Conservation (phyloP, 805 yeast genomes). For the Yarrowia porcina region DNA sequence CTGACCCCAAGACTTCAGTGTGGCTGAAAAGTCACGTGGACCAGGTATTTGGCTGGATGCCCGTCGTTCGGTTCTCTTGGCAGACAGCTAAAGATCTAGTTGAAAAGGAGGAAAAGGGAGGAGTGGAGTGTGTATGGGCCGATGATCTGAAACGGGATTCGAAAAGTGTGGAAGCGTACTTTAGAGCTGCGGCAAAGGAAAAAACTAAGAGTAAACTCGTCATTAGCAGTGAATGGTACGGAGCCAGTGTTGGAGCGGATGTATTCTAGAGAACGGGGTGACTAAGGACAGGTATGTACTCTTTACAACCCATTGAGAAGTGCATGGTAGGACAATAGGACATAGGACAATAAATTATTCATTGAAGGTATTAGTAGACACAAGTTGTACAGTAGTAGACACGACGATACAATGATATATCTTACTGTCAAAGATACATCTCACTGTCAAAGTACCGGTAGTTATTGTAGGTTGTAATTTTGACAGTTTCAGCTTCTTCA, state of each 20-base stretch:
- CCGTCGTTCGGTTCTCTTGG: conserved; percentile 84
- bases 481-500: too few species aligned
- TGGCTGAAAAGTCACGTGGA: conserved; percentile 70
- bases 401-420: too few species aligned
- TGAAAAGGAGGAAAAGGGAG: conserved; percentile 49
- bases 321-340: too few species aligned
- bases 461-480: too few species aligned
- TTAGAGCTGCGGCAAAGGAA: background rate
- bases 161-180: background rate
- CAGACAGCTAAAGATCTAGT: conserved; percentile 81
- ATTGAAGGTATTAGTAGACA: too few species aligned
- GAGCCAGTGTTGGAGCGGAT: background rate
- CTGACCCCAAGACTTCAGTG: conserved; percentile 78
- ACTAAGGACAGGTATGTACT: too few species aligned
- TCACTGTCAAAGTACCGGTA: too few species aligned
- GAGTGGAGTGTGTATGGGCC: conserved; percentile 55
- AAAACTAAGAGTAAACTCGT: background rate
- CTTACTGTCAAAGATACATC: too few species aligned
- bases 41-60: conserved; percentile 81
- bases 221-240: conserved; percentile 5
- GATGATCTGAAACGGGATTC: conserved; percentile 39
- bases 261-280: background rate
- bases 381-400: too few species aligned
- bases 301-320: too few species aligned
- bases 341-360: too few species aligned